A percentile compares a stretch with the other conserved stretches of the same genome.
Conservation (phyloP, 2,329 filamentous ascomycete genomes). For the Mariannaea elegans region DNA sequence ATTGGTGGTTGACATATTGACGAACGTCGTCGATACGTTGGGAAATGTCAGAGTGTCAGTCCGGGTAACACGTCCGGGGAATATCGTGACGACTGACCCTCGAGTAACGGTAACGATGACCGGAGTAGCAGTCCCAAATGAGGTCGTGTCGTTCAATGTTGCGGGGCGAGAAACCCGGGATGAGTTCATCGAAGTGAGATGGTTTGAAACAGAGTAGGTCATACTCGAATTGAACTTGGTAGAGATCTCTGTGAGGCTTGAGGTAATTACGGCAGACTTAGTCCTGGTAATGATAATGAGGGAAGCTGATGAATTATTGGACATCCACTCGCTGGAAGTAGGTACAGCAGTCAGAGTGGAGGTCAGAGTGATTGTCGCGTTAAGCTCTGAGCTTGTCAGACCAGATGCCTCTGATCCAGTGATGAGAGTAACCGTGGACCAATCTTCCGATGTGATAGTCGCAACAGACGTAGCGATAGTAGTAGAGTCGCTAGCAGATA, state of each 20-base stretch:
- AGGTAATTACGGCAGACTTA: background rate
- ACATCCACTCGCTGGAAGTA: background rate
- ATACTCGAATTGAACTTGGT: background rate
- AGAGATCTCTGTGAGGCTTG: background rate
- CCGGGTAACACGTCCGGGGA: slow-evolving; percentile 22
- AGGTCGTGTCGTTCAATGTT: background rate
- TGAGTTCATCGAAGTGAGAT: background rate
- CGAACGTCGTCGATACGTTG: slow-evolving; percentile 13
- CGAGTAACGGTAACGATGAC: slow-evolving; percentile 23
- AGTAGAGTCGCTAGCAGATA: background rate
- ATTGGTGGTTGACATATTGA: slow-evolving; percentile 12
- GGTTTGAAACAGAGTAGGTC: background rate
- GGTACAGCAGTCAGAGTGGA: background rate
- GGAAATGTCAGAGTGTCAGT: slow-evolving; percentile 1
- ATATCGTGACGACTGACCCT: slow-evolving; percentile 28
- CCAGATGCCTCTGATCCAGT: background rate
- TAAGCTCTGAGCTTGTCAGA: background rate
- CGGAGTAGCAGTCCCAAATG: background rate
- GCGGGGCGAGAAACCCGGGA: slow-evolving; percentile 12
- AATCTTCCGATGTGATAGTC: background rate
- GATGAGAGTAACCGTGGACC: background rate
- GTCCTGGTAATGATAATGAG: background rate
- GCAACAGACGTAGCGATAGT: background rate
- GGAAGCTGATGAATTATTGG: background rate
- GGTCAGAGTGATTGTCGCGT: background rate